Percentiles rank a stretch among this genome's conserved stretches.
These are phyloP conservation scores for Tetradesmus lagerheimii DNA, from an alignment of 139 green algal genomes.

Conservation along the genomic window DNA sequence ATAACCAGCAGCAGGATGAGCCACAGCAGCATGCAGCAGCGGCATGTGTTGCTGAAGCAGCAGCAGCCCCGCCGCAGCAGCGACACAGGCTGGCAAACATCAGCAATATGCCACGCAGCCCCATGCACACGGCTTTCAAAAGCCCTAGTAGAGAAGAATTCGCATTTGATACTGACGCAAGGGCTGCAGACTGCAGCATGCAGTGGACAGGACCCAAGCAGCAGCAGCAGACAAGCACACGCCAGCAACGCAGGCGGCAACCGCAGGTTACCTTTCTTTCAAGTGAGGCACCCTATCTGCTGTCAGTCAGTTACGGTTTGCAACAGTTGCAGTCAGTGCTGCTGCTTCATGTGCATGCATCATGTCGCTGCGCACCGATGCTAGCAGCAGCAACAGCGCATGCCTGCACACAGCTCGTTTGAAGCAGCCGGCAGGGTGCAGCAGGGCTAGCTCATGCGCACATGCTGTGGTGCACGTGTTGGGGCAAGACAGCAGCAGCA, in stretches of 20 bases:
- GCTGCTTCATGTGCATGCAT: not conserved
- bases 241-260: not conserved
- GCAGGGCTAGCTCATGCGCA: too few species aligned
- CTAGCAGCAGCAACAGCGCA: not conserved
- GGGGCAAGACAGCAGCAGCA: not conserved
- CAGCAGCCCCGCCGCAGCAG: slow-evolving; percentile 1
- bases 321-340: not conserved
- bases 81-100: slow-evolving; percentile 45
- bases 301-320: not conserved
- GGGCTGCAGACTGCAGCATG: slow-evolving; percentile 6
- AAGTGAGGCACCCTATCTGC: not conserved
- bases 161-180: not conserved
- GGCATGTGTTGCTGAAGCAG: not conserved
- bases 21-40: slow-evolving; percentile 10
- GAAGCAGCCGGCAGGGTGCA: too few species aligned
- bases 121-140: not conserved
- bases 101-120: slow-evolving; percentile 31
- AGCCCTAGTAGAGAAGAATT: not conserved
- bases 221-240: not conserved
- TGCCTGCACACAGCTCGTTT: not conserved
- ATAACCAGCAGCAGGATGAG: not conserved
- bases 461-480: too few species aligned
- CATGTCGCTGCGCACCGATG: not conserved
- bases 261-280: not conserved
- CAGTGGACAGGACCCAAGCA: slow-evolving; percentile 7